Evolutionary conservation across 495 filamentous ascomycete species (phyloP).

Genomic region (Schizothecium vesticola): DNA sequence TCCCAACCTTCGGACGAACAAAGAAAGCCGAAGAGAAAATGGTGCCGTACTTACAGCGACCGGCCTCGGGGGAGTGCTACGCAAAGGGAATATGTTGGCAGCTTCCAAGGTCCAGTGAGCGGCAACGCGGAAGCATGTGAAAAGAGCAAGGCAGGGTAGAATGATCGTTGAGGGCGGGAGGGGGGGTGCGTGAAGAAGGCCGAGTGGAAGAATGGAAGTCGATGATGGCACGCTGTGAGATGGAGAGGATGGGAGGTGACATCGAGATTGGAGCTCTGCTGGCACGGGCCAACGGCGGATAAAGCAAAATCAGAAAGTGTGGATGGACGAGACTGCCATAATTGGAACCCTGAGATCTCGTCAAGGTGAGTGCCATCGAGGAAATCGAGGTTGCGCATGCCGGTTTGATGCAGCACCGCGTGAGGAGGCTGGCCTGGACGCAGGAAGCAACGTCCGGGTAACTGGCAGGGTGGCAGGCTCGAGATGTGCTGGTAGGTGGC

Average conservation of each 20-base stretch:
- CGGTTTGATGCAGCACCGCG: background rate
- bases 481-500: too few species aligned
- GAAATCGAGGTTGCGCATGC: background rate
- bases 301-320: conserved; percentile 16
- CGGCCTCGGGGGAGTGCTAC: background rate
- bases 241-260: conserved; percentile 1
- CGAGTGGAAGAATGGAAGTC: background rate
- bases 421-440: background rate
- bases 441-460: background rate
- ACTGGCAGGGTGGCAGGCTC: background rate
- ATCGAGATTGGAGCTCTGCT: background rate
- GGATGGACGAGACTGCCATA: conserved; percentile 13
- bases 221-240: background rate
- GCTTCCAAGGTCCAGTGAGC: conserved; percentile 7
- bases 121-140: conserved; percentile 10
- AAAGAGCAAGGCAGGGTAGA: background rate
- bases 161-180: background rate
- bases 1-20: background rate
- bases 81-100: background rate
- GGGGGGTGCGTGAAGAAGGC: too few species aligned
- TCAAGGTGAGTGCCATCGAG: background rate
- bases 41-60: background rate
- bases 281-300: conserved; percentile 20
- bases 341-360: conserved; percentile 14
- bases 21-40: too few species aligned